Evolutionary conservation across 768 basidiomycete genomes (phyloP), one percentile per base, ranked within the genome.

Genomic region (Boletus reticulatus): DNA sequence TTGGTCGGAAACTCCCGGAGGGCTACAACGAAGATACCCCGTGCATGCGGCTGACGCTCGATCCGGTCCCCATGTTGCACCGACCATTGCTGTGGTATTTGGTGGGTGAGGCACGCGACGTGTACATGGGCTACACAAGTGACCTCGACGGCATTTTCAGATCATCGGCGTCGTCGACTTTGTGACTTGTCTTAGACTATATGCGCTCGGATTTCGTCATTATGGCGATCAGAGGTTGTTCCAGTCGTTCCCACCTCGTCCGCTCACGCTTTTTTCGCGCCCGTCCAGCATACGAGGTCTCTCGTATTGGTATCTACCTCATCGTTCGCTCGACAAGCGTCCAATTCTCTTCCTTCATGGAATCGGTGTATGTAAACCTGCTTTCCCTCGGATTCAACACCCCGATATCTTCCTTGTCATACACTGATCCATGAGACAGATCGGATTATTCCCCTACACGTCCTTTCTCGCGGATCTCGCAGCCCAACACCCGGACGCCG

Each of bases 271-370:
- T 1, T 66, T 84, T 20, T 84, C 84, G 8, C 69, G 63, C 17
- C 46, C 61, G 4, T 78, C 82, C 0, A 59, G 66, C 1, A 62
- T 69, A 19, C 54, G 64, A 1, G 62, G 73, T 1, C 44, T 81
- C 11, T 71, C 75, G 1, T 82, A 78, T 61, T 81, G 80, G 80
- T 75, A 78, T 56, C 71, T 76, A 4, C 77, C 79, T 4, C 84
- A 86, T 55, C 73, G 68, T 34, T 79, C 82, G 5, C 50, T 48
- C 10, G 72, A 72, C 2, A 81, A 79, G 56, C 69, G 72, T 10
- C 84, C 85, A 0, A 68, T 88, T 11, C 65, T 87, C n/a, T 85
- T 88, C 62, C 60, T 88, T 1, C 86, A 88, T 52, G 87, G 86
- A 11, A 81, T 87, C n/a, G 87, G 86, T 11, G 83, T 85, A 68